These are phyloP conservation scores for Populus tomentosa DNA, from an alignment of 441 rosid genomes.

Conservation along the genomic window DNA sequence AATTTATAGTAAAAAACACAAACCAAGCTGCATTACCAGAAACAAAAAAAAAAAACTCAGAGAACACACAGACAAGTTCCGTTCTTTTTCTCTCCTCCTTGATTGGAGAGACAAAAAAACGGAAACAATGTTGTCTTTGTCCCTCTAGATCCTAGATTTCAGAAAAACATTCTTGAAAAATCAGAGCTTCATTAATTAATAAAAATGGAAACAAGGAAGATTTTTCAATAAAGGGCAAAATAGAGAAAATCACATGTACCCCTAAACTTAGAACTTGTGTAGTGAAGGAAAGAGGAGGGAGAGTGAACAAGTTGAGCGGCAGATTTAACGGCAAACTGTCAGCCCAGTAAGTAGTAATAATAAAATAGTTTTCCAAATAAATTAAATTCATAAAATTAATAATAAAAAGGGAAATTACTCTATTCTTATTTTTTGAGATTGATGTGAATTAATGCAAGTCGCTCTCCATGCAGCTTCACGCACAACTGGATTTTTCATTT, in stretches of 20 bases:
- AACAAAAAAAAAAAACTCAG: background rate
- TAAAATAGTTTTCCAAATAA: background rate
- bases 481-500: background rate
- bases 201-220: background rate
- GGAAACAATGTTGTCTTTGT: background rate
- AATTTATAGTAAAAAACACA: background rate
- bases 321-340: conserved; percentile 9
- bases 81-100: background rate
- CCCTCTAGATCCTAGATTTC: background rate
- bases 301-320: conserved; percentile 12
- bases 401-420: background rate
- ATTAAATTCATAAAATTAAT: background rate
- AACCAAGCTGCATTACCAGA: background rate
- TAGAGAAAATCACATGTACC: conserved; percentile 1
- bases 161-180: background rate
- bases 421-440: background rate
- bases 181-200: background rate
- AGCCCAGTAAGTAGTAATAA: background rate
- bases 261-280: background rate
- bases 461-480: conserved; percentile 8
- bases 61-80: background rate
- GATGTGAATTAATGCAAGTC: conserved; percentile 3
- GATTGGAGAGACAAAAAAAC: conserved; percentile 10
- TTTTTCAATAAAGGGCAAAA: background rate
- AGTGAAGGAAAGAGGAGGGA: background rate